These are phyloP conservation scores for Leucogyrophana mollusca DNA, from an alignment of 768 basidiomycete species.

Conservation along the genomic window DNA sequence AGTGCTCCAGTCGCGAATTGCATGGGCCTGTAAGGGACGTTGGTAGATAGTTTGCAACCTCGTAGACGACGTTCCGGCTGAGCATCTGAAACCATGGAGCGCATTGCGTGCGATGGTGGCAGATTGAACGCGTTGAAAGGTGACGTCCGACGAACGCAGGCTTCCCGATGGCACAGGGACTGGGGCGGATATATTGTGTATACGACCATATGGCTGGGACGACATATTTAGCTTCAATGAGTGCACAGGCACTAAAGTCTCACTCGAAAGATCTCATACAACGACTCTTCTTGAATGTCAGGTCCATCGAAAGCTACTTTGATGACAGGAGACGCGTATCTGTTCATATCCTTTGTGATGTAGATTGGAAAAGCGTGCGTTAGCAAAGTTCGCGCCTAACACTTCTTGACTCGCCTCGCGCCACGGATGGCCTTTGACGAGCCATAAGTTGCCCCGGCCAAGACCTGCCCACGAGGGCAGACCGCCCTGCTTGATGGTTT, in stretches of 20 bases:
- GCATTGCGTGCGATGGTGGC: constrained; percentile 85
- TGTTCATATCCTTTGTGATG: constrained; percentile 70
- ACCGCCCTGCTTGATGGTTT: constrained; percentile 48
- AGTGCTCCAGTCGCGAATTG: constrained; percentile 75
- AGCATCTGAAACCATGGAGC: constrained; percentile 57
- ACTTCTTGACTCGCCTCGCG: constrained; percentile 59
- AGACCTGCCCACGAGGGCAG: constrained; percentile 64
- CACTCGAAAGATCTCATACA: constrained; percentile 80
- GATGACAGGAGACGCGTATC: constrained; percentile 72
- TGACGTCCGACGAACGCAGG: constrained; percentile 62
- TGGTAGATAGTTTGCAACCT: constrained; percentile 59
- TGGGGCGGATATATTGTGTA: constrained; percentile 64
- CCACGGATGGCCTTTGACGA: constrained; percentile 80
- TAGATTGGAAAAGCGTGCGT: not conserved
- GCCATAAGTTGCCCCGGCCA: constrained; percentile 55
- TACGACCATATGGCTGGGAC: constrained; percentile 76
- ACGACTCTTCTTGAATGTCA: constrained; percentile 74
- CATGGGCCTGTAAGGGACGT: constrained; percentile 62
- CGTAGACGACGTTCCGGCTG: constrained; percentile 29
- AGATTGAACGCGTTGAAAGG: constrained; percentile 60
- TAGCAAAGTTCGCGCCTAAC: not conserved
- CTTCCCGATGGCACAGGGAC: constrained; percentile 61
- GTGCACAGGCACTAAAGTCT: constrained; percentile 20
- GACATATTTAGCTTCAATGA: constrained; percentile 1
- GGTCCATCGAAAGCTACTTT: constrained; percentile 87